Base-by-base conservation (phyloP, 768 basidiomycete genomes). In the Sutorius australiensis region DNA sequence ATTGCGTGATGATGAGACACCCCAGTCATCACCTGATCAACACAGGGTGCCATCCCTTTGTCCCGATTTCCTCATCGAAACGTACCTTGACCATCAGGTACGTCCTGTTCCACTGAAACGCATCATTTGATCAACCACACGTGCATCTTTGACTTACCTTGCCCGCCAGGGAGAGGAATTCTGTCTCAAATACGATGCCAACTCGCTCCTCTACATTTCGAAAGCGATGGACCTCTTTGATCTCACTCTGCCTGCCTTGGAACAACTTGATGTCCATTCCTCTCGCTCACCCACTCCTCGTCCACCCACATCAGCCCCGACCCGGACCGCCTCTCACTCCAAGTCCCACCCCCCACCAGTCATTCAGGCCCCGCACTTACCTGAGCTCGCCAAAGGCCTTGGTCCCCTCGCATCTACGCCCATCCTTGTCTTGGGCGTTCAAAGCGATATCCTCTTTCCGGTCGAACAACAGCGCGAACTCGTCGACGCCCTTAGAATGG, bases 151-250 rank as follows among this genome's bases (percentile, higher is more conserved):
- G 13, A 47, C 59, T 57, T 5, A 55, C 63, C 54, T 43, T 40
- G 30, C 17, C 24, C 36, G 32, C 16, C 78, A 92, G 84, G 95
- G 94, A 47, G 94, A 97, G 72, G 83, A 92, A 62, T 99, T 98
- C 73, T 98, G 97, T 69, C 77, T 99, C 52, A 98, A 97, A 67
- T 99, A 98, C 69, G 97, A 99, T 67, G 95, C 97, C 53, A 99
- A 98, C 74, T 98, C 95, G 2, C 86, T 98, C 70, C 93, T 98
- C 59, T 99, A 98, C 76, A 84, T 99, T 55, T 95, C 92, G 6
- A 99, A 98, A 72, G 97, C 97, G 31, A 99, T 99, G 97, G 97
- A 98, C 69, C 79, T 98, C 0, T 99, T 99, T 72, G 95, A 98
- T 73, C 86, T 99, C 82, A 93, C 92, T 5, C 73, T 76, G 1